Conservation (phyloP, 768 basidiomycete species). For the Gloeophyllum trabeum region DNA sequence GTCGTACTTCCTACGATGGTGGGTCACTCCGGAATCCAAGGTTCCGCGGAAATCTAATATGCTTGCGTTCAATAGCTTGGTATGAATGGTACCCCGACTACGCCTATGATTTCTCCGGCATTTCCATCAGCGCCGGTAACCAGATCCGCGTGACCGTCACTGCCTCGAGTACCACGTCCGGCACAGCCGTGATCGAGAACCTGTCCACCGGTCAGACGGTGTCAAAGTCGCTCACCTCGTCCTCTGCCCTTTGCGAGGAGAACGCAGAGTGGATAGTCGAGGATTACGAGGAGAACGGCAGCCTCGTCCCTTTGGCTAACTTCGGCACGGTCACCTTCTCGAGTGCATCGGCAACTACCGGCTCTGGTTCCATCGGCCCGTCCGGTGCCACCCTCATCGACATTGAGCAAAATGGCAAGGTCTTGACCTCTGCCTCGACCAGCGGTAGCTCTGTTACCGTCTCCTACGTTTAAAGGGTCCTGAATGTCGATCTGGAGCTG, state of each 20-base stretch:
- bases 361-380: conserved; percentile 15
- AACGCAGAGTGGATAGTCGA: conserved; percentile 29
- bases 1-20: conserved; percentile 18
- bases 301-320: conserved; percentile 25
- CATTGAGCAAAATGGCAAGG: conserved; percentile 20
- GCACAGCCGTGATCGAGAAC: conserved; percentile 18
- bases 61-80: conserved; percentile 11
- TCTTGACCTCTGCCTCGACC: conserved; percentile 18
- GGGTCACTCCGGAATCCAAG: too few species aligned
- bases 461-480: conserved; percentile 12
- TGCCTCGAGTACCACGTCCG: conserved; percentile 14
- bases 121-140: conserved; percentile 17
- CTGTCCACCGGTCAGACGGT: conserved; percentile 16
- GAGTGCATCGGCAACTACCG: conserved; percentile 16
- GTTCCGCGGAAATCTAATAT: background rate
- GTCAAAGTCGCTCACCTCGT: conserved; percentile 17
- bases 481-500: too few species aligned
- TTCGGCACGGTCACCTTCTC: conserved; percentile 26
- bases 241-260: conserved; percentile 19
- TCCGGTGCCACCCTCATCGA: conserved; percentile 22
- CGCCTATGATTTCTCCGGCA: conserved; percentile 21
- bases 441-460: conserved; percentile 14
- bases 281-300: conserved; percentile 15
- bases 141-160: conserved; percentile 18
- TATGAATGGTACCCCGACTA: conserved; percentile 23